A percentile compares a stretch with the other conserved stretches of the same genome.
These are phyloP conservation scores for Peltaster fructicola DNA, from an alignment of 2,329 filamentous ascomycete species.

Conservation along the genomic window DNA sequence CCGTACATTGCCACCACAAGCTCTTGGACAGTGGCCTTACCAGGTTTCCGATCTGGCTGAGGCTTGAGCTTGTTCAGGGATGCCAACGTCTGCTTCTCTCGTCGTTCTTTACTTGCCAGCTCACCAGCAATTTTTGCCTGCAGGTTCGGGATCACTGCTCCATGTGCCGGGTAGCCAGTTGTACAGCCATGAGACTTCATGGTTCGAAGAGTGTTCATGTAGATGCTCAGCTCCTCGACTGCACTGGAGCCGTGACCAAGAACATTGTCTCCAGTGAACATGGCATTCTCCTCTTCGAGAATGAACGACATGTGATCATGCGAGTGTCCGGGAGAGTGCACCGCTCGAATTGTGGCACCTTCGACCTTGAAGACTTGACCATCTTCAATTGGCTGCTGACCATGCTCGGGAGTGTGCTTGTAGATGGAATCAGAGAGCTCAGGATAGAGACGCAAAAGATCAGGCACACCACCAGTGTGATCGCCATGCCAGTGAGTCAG, in stretches of 20 bases:
- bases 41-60: conserved; percentile 12
- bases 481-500: conserved; percentile 30
- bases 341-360: conserved; percentile 23
- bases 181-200: conserved; percentile 21
- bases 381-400: conserved; percentile 20
- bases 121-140: conserved; percentile 22
- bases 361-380: conserved; percentile 22
- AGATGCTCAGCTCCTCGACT: conserved; percentile 23
- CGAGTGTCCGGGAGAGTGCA: conserved; percentile 19
- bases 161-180: conserved; percentile 30
- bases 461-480: conserved; percentile 25
- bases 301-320: conserved; percentile 21
- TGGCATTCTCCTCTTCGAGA: conserved; percentile 20
- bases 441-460: conserved; percentile 20
- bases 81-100: conserved; percentile 24
- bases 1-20: conserved; percentile 30
- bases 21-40: conserved; percentile 22
- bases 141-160: conserved; percentile 22
- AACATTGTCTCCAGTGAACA: conserved; percentile 24
- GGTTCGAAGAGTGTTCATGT: conserved; percentile 19
- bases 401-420: conserved; percentile 19
- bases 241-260: conserved; percentile 24
- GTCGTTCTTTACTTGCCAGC: conserved; percentile 21
- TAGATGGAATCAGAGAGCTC: conserved; percentile 16
- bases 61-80: conserved; percentile 22